Base-by-base conservation (phyloP, 129 eudicot species). In the Sambucus nigra region DNA sequence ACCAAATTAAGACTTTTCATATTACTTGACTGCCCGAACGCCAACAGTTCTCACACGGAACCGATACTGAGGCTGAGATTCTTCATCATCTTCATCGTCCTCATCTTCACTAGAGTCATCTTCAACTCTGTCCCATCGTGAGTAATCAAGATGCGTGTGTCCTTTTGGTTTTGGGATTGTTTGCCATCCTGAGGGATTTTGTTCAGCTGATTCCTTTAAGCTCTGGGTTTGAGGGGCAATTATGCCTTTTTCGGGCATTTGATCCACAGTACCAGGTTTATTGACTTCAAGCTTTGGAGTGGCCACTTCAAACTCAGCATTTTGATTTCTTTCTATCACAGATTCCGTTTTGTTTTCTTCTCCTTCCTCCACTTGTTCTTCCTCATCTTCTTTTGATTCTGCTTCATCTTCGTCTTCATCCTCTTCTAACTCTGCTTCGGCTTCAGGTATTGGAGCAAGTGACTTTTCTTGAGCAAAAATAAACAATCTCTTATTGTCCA, bases 381-480 rank as follows among this genome's bases (percentile, higher is more conserved):
- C 61, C 19, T 60, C 66, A 0, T 48, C 41, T 27, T 51, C 66
- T 45, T 65, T 23, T 19, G 25, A 13, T 14, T 69, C 27, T 10
- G 7, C 51, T 21, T 73, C 84, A 38, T 69, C 73, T 25, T 20
- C 53, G 17, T 75, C 76, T 28, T 69, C 84, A 2, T 83, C 87
- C 15, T 81, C 95, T 33, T 88, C 97, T 49, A 69, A 60, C 73
- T 88, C 94, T 1, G 84, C 52, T 64, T 88, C 97, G 20, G 69
- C 84, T 73, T 88, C 97, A 11, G 94, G 95, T 70, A 89, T 89
- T 55, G 97, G 78, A 33, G 97, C 95, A 49, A 89, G 95, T 33
- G 97, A 76, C 97, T 89, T 78, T 81, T 83, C 94, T 84, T 79
- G 69, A 71, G 65, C 82, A 74, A 69, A 76, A 70, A 52, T 8